These are phyloP conservation scores for Ustanciosporium gigantosporum DNA, from an alignment of 1,284 basidiomycete species.

Conservation along the genomic window DNA sequence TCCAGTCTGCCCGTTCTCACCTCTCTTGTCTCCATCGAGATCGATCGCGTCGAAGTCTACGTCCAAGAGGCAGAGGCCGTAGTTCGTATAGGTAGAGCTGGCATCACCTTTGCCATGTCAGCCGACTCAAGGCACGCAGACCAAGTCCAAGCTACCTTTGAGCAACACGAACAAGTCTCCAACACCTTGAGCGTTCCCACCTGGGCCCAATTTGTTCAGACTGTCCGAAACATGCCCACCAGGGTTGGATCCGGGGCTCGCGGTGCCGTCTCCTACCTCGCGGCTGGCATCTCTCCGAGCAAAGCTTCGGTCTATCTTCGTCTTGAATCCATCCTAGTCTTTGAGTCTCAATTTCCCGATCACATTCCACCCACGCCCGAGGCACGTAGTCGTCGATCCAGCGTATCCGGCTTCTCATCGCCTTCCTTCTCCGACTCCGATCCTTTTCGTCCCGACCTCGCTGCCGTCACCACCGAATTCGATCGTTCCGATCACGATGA, in stretches of 20 bases:
- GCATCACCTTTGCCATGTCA: conserved; percentile 40
- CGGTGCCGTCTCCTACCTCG: conserved; percentile 39
- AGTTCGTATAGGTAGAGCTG: conserved; percentile 30
- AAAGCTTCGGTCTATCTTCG: conserved; percentile 21
- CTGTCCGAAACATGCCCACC: conserved; percentile 33
- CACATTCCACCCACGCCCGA: not conserved
- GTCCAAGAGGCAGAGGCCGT: conserved; percentile 40
- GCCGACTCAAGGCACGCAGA: conserved; percentile 8
- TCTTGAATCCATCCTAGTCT: conserved; percentile 39
- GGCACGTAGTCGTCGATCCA: not conserved
- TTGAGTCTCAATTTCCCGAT: conserved; percentile 21
- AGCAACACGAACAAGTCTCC: not conserved
- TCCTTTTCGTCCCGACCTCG: not conserved
- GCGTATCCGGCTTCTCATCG: not conserved
- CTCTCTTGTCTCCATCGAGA: conserved; percentile 49
- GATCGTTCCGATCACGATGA: conserved; percentile 5
- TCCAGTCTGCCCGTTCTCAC: conserved; percentile 45
- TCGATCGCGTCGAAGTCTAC: conserved; percentile 43
- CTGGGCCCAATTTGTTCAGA: conserved; percentile 10
- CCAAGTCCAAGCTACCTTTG: not conserved
- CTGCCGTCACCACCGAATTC: conserved; percentile 1
- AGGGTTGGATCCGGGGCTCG: conserved; percentile 38
- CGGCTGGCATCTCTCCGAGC: conserved; percentile 44
- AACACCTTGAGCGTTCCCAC: conserved; percentile 4
- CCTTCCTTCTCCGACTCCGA: not conserved